Percentiles rank a stretch among this genome's conserved stretches.
Evolutionary conservation across 139 green algal species (phyloP).

Genomic region (Chlorella sp.): DNA sequence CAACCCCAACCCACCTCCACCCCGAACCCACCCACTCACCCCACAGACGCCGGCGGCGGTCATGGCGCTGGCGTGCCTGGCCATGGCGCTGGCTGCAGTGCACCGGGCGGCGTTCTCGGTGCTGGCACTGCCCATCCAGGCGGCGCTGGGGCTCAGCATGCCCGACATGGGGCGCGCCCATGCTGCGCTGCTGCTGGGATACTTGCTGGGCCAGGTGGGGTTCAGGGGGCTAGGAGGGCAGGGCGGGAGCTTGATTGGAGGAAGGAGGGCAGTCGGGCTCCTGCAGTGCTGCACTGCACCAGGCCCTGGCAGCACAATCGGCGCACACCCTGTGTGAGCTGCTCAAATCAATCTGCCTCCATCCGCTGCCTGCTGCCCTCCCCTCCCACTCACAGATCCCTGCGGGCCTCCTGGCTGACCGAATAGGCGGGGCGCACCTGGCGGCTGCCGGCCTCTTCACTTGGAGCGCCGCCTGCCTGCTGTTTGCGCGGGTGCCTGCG

Average conservation of each 20-base stretch:
- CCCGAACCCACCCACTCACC: no score
- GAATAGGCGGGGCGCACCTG: conserved; percentile 45
- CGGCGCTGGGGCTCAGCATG: conserved; percentile 43
- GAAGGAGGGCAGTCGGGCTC: neutral
- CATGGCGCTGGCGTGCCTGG: conserved; percentile 25
- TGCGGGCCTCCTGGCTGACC: conserved; percentile 49
- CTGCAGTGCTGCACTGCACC: neutral
- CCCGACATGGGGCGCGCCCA: conserved; percentile 64
- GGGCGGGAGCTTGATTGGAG: no score
- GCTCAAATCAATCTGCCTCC: no score
- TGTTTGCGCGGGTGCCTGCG: neutral
- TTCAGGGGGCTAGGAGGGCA: neutral
- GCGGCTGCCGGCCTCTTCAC: conserved; percentile 61
- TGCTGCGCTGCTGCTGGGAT: conserved; percentile 67
- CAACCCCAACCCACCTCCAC: no score
- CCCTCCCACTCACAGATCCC: conserved; percentile 45
- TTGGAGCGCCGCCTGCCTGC: conserved; percentile 53
- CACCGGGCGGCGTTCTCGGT: conserved; percentile 52
- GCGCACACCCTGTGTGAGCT: no score
- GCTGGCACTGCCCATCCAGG: conserved; percentile 39
- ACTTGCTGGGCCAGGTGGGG: conserved; percentile 73
- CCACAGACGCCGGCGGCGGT: neutral
- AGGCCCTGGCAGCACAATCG: no score
- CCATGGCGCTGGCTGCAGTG: conserved; percentile 43
- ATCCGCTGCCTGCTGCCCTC: neutral